Conservation (phyloP, 1,284 basidiomycete species). For the Puccinia novopanici region DNA sequence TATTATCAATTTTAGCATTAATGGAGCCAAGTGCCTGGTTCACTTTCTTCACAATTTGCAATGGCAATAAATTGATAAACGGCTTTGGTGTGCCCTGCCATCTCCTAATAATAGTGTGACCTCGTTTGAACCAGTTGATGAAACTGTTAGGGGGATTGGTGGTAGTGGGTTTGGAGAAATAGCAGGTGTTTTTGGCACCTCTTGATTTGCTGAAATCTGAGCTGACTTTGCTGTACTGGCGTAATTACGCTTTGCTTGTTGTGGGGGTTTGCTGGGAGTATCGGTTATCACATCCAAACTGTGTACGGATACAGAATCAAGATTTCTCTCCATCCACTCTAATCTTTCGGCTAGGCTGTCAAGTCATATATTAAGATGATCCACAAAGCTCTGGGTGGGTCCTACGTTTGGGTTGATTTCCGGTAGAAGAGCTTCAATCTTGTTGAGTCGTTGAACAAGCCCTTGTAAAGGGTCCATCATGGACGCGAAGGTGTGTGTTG, state of each 20-base stretch:
- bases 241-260: neutral
- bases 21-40: neutral
- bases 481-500: neutral
- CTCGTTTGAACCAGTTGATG: neutral
- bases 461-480: neutral
- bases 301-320: too few relatives aligned
- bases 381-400: neutral
- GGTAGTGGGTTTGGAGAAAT: too few relatives aligned
- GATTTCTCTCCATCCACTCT: neutral
- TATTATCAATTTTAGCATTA: neutral
- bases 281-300: neutral
- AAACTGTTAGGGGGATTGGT: neutral
- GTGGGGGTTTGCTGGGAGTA: neutral
- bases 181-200: too few relatives aligned
- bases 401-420: neutral
- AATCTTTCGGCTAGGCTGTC: neutral
- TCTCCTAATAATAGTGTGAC: neutral
- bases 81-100: neutral
- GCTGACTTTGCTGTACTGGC: too few relatives aligned
- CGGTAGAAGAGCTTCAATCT: neutral
- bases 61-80: neutral
- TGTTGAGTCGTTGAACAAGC: neutral
- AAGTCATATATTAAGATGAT: neutral
- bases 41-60: neutral
- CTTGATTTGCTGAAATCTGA: too few relatives aligned